Evolutionary conservation across 768 basidiomycete genomes (phyloP).

Genomic region (Mycena filopes): DNA sequence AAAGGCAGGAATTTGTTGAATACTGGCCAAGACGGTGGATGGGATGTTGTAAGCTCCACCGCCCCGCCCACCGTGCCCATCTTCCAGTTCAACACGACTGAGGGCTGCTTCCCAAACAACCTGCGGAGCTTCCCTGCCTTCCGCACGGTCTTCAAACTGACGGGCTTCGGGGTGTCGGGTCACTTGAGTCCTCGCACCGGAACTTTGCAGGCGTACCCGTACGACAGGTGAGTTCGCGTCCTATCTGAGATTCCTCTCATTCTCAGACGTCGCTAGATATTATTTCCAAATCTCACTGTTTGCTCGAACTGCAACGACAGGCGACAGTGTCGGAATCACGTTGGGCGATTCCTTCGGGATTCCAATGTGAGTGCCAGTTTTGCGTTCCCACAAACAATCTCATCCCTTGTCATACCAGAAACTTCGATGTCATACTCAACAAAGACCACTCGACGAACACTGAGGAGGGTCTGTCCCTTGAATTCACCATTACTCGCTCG

Average conservation of each 20-base stretch:
- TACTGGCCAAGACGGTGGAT: neutral
- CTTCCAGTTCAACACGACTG: conserved; percentile 9
- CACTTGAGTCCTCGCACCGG: neutral
- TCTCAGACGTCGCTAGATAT: neutral
- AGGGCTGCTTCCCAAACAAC: neutral
- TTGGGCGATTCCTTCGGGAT: neutral
- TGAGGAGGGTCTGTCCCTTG: neutral
- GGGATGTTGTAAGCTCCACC: neutral
- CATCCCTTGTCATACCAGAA: neutral
- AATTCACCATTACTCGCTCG: conserved; percentile 7
- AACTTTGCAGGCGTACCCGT: conserved; percentile 12
- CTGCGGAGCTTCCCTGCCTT: conserved; percentile 10
- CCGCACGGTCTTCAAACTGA: conserved; percentile 8
- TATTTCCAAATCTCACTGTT: conserved; percentile 17
- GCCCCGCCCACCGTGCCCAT: neutral
- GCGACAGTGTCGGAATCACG: neutral
- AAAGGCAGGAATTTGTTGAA: neutral
- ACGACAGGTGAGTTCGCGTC: conserved; percentile 1
- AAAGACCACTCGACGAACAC: neutral
- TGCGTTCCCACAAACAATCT: neutral
- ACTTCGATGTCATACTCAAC: conserved; percentile 9
- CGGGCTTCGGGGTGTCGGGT: neutral
- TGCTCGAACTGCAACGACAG: neutral
- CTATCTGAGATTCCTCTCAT: too few species aligned
- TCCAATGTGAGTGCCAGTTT: neutral